A percentile compares a stretch with the other conserved stretches of the same genome.
Conservation (phyloP, 1,284 basidiomycete genomes). For the Ganoderma leucocontextum region DNA sequence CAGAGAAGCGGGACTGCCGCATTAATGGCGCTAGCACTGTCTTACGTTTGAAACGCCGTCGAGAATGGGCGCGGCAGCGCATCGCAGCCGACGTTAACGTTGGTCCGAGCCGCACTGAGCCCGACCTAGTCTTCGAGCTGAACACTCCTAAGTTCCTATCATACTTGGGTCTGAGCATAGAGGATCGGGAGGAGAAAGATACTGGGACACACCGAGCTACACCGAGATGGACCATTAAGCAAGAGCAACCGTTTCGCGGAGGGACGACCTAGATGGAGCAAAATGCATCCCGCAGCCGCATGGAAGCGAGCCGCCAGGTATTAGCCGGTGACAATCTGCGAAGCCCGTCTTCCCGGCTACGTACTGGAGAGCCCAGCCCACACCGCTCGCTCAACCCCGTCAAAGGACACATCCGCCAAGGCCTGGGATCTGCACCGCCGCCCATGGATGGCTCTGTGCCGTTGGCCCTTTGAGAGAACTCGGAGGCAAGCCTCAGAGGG, state of each 20-base stretch:
- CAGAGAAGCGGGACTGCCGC: slow-evolving; percentile 18
- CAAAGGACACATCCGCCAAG: not conserved
- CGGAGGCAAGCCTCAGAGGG: too few species aligned
- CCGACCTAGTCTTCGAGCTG: not conserved
- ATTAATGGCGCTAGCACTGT: slow-evolving; percentile 5
- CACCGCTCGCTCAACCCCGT: not conserved
- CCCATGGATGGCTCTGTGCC: not conserved
- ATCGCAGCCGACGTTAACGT: slow-evolving; percentile 3
- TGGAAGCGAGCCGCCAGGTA: not conserved
- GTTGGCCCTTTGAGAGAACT: too few species aligned
- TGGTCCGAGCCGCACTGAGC: not conserved
- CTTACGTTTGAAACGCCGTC: slow-evolving; percentile 26
- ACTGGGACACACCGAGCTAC: not conserved
- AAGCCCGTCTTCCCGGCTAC: not conserved
- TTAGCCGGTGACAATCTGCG: slow-evolving; percentile 3
- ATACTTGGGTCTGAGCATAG: not conserved
- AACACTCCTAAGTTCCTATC: not conserved
- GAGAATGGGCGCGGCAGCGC: slow-evolving; percentile 5
- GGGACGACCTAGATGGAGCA: not conserved
- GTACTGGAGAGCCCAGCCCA: not conserved
- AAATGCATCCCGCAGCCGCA: not conserved
- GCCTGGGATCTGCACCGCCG: not conserved
- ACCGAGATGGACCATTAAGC: not conserved
- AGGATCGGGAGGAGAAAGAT: not conserved
- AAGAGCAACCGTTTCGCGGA: not conserved